A percentile compares a stretch with the other conserved stretches of the same genome.
Evolutionary conservation across 768 basidiomycete genomes (phyloP).

Genomic region (Fomitopsis serialis): DNA sequence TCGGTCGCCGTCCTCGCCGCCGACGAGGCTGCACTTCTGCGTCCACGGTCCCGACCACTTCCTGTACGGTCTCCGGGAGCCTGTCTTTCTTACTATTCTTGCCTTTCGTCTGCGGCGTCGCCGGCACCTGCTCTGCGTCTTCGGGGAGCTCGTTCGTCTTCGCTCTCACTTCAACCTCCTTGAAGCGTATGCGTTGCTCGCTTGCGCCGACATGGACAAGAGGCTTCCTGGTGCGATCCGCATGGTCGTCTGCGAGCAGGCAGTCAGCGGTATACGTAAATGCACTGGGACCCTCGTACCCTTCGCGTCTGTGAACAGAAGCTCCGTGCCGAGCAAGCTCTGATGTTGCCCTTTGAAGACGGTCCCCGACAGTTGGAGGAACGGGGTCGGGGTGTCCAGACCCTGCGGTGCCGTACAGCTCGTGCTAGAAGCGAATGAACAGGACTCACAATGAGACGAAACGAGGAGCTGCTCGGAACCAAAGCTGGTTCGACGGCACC

Average conservation of each 20-base stretch:
- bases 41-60: slow-evolving; percentile 7
- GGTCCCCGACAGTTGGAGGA: slow-evolving; percentile 71
- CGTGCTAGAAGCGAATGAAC: background rate
- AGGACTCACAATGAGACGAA: slow-evolving; percentile 57
- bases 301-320: slow-evolving; percentile 69
- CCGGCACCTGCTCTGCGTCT: background rate
- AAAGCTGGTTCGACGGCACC: slow-evolving; percentile 68
- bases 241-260: slow-evolving; percentile 28
- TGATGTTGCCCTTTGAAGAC: slow-evolving; percentile 69
- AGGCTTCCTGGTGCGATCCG: slow-evolving; percentile 44
- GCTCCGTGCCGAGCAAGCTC: slow-evolving; percentile 65
- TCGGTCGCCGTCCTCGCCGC: slow-evolving; percentile 3
- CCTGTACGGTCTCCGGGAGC: slow-evolving; percentile 5
- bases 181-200: slow-evolving; percentile 67
- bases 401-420: slow-evolving; percentile 34
- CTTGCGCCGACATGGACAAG: slow-evolving; percentile 56
- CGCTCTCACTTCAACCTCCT: slow-evolving; percentile 51
- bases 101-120: background rate
- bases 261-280: slow-evolving; percentile 10
- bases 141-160: background rate
- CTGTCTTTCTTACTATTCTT: slow-evolving; percentile 2
- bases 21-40: background rate
- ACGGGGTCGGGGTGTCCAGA: slow-evolving; percentile 72
- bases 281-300: slow-evolving; percentile 28
- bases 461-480: slow-evolving; percentile 63